Evolutionary conservation across 768 basidiomycete genomes (phyloP).

Genomic region (Mycena vulgaris): DNA sequence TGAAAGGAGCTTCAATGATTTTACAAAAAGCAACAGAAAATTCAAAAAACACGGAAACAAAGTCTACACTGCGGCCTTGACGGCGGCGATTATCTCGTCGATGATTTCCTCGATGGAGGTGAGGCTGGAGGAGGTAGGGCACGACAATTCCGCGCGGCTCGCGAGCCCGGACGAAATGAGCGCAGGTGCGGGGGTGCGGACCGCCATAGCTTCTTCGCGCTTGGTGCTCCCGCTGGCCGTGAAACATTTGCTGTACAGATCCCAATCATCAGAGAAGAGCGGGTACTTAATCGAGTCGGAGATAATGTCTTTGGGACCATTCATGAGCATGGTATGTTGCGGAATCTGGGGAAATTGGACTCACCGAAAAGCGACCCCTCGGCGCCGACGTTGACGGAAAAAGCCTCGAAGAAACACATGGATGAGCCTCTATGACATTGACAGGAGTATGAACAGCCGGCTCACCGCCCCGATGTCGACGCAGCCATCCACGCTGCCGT

Average conservation of each 20-base stretch:
- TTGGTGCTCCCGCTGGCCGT: conserved; percentile 3
- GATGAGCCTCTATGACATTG: too few relatives aligned
- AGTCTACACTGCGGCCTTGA: neutral
- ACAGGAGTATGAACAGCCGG: too few relatives aligned
- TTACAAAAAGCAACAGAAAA: neutral
- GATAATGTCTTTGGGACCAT: neutral
- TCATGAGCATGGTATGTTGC: neutral
- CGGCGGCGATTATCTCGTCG: conserved; percentile 19
- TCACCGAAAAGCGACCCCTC: conserved; percentile 11
- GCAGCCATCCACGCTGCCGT: conserved; percentile 26
- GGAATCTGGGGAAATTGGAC: neutral
- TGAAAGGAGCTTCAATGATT: too few relatives aligned
- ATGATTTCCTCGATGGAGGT: conserved; percentile 30
- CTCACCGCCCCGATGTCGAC: conserved; percentile 18
- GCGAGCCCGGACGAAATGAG: neutral
- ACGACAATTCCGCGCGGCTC: neutral
- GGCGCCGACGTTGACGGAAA: conserved; percentile 23
- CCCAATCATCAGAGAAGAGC: conserved; percentile 25
- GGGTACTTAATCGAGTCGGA: neutral
- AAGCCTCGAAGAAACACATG: too few relatives aligned
- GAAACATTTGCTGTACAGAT: conserved; percentile 27
- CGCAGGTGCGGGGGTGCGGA: neutral
- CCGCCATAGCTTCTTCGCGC: neutral
- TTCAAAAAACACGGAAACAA: neutral
- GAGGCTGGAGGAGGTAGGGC: conserved; percentile 10